Base-by-base conservation (phyloP, 2,329 filamentous ascomycete genomes). In the Stemphylium beticola region DNA sequence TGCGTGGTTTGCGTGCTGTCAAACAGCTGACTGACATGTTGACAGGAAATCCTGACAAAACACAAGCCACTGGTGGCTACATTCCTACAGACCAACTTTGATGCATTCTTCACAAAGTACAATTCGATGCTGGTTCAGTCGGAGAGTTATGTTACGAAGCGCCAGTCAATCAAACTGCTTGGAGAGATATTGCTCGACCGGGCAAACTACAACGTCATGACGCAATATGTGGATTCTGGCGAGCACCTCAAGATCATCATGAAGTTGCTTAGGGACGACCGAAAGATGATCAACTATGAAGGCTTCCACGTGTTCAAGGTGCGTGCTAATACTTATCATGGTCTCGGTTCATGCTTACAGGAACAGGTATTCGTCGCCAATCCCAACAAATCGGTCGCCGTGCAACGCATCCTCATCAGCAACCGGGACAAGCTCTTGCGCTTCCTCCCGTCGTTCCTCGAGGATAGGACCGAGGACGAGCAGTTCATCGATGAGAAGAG, bases 241-340 rank as follows among this genome's bases (percentile, higher is more conserved):
- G 93, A 98, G 73, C 93, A 99, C 72, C 84, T 99, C 66, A 99
- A 99, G 79, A 90, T 98, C 61, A 95, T 93, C 79, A 99, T 99
- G 95, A 98, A 96, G 76, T 82, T 99, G 55, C 81, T 99, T 57
- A 88, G 92, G 64, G 95, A 98, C 75, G 93, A 98, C 76, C 87
- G 93, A 65, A 95, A 96, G 77, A 99, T 99, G 93, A 95, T 99
- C 58, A 95, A 98, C 77, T 99, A 99, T 74, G 95, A 99, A 76
- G 95, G 93, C 7, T 99, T 99, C 75, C 95, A 99, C 74, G 93
- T 99, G 37, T 99, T 99, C 84, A 99, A 99, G 82, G 85, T 86
- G 45, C 15, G 45, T 57, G 41, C 61, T 42, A 12, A 17, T 33
- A 1, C 37, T 9, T 5, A 39, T 17, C 8, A 3, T 12, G 26